Conservation (phyloP, 2,329 filamentous ascomycete genomes). For the Calonectria henricotiae region DNA sequence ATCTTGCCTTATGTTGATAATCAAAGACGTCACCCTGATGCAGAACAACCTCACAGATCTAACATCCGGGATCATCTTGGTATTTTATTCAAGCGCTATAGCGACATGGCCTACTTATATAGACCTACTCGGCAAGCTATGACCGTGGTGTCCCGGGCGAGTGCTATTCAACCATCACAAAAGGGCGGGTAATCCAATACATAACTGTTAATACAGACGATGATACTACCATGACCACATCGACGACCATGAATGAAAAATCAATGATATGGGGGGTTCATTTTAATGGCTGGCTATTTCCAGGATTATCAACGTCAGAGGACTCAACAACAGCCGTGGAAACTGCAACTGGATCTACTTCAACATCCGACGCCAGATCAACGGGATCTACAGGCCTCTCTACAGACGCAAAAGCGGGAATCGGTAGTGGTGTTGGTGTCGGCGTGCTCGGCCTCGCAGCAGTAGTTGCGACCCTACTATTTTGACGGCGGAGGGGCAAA, state of each 20-base stretch:
- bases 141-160: slow-evolving; percentile 6
- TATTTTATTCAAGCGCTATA: no score
- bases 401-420: slow-evolving; percentile 4
- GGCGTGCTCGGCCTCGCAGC: background rate
- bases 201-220: background rate
- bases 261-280: slow-evolving; percentile 3
- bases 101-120: background rate
- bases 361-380: background rate
- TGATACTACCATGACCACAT: background rate
- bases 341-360: background rate
- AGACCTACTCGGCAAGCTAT: background rate
- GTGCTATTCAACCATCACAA: background rate
- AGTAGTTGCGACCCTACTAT: background rate
- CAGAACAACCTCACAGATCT: no score
- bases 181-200: background rate
- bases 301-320: background rate
- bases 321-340: background rate
- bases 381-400: slow-evolving; percentile 2
- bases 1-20: no score
- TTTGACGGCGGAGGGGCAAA: background rate
- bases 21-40: no score
- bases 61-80: no score
- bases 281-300: slow-evolving; percentile 11
- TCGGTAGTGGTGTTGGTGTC: background rate
- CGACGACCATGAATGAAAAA: background rate